Conservation (phyloP, 176 grass and related monocot species). For the Bothriochloa decipiens region DNA sequence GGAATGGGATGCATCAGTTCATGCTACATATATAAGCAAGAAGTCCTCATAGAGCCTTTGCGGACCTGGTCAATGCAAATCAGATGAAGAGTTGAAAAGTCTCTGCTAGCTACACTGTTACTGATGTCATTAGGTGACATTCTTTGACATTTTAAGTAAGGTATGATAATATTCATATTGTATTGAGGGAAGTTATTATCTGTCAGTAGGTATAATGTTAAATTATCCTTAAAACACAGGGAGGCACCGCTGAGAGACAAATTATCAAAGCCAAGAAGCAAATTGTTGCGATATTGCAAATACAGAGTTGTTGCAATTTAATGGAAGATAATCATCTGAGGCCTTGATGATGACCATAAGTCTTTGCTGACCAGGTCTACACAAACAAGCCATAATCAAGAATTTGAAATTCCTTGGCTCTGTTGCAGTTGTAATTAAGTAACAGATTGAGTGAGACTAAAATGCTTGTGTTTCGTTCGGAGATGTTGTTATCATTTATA, state of each 20-base stretch:
- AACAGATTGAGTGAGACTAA: background rate
- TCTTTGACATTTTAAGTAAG: background rate
- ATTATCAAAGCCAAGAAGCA: background rate
- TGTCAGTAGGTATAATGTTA: background rate
- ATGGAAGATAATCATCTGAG: background rate
- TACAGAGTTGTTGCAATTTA: background rate
- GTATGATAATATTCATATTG: background rate
- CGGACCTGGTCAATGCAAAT: background rate
- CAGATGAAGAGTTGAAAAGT: background rate
- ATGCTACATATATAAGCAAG: conserved; percentile 16
- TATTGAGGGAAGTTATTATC: background rate
- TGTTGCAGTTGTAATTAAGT: background rate
- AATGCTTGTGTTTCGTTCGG: background rate
- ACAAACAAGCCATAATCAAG: background rate
- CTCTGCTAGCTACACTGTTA: background rate
- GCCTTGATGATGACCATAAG: background rate
- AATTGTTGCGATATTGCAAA: background rate
- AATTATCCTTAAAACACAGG: background rate
- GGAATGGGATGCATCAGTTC: background rate
- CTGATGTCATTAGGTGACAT: background rate
- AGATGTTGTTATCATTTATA: background rate
- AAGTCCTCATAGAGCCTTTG: background rate
- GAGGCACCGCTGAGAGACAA: background rate
- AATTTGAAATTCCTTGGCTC: background rate
- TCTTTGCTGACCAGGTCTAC: conserved; percentile 9